A percentile compares a stretch with the other conserved stretches of the same genome.
Evolutionary conservation across 1,139 yeast species (phyloP).

Genomic region (Schwanniomyces etchellsii): DNA sequence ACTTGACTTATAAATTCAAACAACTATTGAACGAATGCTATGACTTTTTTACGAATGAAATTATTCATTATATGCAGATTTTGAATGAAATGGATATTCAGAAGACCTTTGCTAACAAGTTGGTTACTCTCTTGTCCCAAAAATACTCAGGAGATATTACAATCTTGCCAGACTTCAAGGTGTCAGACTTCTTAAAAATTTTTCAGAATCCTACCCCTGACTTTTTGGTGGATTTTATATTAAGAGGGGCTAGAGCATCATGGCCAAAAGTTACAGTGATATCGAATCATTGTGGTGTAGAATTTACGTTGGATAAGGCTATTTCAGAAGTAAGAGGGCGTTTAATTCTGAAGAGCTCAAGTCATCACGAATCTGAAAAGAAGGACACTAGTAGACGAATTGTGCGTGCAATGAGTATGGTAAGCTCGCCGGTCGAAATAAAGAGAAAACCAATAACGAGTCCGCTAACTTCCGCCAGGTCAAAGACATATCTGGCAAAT

Average conservation of each 20-base stretch:
- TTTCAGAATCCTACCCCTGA: slow-evolving; percentile 77
- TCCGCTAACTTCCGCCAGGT: no score
- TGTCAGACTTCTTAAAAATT: slow-evolving; percentile 55
- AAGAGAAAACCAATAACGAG: background rate
- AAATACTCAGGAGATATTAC: slow-evolving; percentile 92
- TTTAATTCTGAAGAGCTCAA: slow-evolving; percentile 38
- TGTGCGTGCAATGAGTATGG: slow-evolving; percentile 13
- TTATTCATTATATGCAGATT: slow-evolving; percentile 71
- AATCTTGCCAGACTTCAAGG: slow-evolving; percentile 68
- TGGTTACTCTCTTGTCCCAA: slow-evolving; percentile 74
- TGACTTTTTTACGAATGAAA: slow-evolving; percentile 60
- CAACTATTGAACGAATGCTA: slow-evolving; percentile 51
- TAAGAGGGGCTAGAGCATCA: slow-evolving; percentile 84
- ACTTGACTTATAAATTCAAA: slow-evolving; percentile 50
- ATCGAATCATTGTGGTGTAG: slow-evolving; percentile 83
- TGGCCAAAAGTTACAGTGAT: slow-evolving; percentile 90
- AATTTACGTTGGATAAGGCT: slow-evolving; percentile 78
- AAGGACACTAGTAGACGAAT: slow-evolving; percentile 4
- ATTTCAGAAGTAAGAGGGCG: slow-evolving; percentile 65
- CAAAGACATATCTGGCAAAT: no score
- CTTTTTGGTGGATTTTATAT: slow-evolving; percentile 62
- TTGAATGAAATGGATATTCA: slow-evolving; percentile 72
- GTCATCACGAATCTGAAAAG: slow-evolving; percentile 4
- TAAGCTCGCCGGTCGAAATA: slow-evolving; percentile 18
- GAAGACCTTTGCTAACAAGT: slow-evolving; percentile 64